Base-by-base conservation (phyloP, 2,329 filamentous ascomycete species). In the Penicillium glabrum region DNA sequence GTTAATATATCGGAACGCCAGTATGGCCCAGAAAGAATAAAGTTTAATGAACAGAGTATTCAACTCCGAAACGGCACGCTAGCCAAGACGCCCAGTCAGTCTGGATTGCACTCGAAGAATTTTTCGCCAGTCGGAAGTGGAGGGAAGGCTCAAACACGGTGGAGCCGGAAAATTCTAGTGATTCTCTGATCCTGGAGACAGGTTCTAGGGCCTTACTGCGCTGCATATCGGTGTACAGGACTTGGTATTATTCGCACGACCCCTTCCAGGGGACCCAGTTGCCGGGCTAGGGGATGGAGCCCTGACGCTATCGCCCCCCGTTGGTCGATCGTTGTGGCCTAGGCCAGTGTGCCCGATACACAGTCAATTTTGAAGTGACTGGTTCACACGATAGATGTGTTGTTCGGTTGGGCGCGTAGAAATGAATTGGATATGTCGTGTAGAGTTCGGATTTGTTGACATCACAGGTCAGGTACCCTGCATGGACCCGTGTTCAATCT, bases 281-380 rank as follows among this genome's bases (percentile, higher is more conserved):
- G 19, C 39, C 49, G 10, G 11, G 19, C 14, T 53, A 47, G 47
- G 45, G 56, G 51, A 56, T 52, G 53, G 56, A 54, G 53, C 56
- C 50, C 39, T 43, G 45, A 39, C 45, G 53, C 53, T 33, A 56
- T 58, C 49, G 41, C 52, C 56, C 51, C 49, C 54, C 54, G 53
- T 45, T 44, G 21, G 55, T 26, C 56, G 56, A 59, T 61, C 53
- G 46, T 53, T 33, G 44, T 53, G 53, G 57, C 26, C 52, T 45
- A 55, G 46, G 51, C 57, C 41, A 37, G 35, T 37, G 49, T 35
- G n/a, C 31, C 21, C 10, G 45, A 53, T 13, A 37, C 33, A 26
- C 39, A 19, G 19, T 23, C 19, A 10, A 41, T 11, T 21, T 41
- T 23, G 19, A 41, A 41, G n/a, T 48, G 13, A 48, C 27, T 48